A percentile compares a stretch with the other conserved stretches of the same genome.
Conservation (phyloP, 352 stramenopile species). For the Pythium coloratum region DNA sequence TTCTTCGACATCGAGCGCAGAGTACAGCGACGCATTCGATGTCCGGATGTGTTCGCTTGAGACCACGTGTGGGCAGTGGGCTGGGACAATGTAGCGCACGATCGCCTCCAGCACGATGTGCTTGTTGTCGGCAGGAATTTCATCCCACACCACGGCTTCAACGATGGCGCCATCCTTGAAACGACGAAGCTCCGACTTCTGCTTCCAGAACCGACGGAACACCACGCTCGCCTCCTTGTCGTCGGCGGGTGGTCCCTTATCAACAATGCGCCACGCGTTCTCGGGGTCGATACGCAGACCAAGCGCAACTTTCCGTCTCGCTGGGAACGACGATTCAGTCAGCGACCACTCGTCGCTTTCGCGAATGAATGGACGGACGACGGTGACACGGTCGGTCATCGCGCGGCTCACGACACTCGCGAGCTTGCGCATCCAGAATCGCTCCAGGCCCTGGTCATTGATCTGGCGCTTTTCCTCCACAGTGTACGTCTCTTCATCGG, state of each 20-base stretch:
- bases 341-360: slow-evolving; percentile 54
- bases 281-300: slow-evolving; percentile 80
- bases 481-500: slow-evolving; percentile 60
- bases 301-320: slow-evolving; percentile 63
- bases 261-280: slow-evolving; percentile 80
- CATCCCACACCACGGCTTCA: slow-evolving; percentile 89
- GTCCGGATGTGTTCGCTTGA: slow-evolving; percentile 58
- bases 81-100: slow-evolving; percentile 69
- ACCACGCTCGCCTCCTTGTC: slow-evolving; percentile 58
- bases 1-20: slow-evolving; percentile 62
- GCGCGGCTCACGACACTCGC: slow-evolving; percentile 46
- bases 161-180: slow-evolving; percentile 91
- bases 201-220: slow-evolving; percentile 90
- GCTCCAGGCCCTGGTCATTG: slow-evolving; percentile 75
- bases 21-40: slow-evolving; percentile 73
- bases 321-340: slow-evolving; percentile 37
- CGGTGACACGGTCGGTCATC: slow-evolving; percentile 65
- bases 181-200: slow-evolving; percentile 85
- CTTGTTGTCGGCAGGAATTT: slow-evolving; percentile 64
- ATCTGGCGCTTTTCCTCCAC: slow-evolving; percentile 68
- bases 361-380: slow-evolving; percentile 54
- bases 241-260: slow-evolving; percentile 88
- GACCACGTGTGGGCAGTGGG: slow-evolving; percentile 60
- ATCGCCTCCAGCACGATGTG: slow-evolving; percentile 74
- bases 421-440: slow-evolving; percentile 67